A percentile compares a stretch with the other conserved stretches of the same genome.
These are phyloP conservation scores for Hawksworthiomyces lignivorus DNA, from an alignment of 2,329 filamentous ascomycete species.

Conservation along the genomic window DNA sequence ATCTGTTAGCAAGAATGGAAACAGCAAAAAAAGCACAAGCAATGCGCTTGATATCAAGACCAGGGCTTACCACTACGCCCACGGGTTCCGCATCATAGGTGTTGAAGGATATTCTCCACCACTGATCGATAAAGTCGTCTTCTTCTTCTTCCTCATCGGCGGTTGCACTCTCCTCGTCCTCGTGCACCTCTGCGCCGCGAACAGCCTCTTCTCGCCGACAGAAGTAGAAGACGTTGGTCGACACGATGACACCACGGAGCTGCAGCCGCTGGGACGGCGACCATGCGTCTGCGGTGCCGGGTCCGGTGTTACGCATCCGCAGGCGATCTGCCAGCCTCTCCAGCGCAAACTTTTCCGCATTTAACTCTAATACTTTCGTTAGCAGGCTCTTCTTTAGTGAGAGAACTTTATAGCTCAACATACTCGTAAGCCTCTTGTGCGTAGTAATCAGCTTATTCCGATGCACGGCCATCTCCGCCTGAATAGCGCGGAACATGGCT, in stretches of 20 bases:
- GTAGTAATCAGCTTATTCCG: slow-evolving; percentile 13
- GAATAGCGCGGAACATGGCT: slow-evolving; percentile 10
- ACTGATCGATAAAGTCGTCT: slow-evolving; percentile 25
- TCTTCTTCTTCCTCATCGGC: slow-evolving; percentile 43
- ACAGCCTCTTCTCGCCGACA: slow-evolving; percentile 17
- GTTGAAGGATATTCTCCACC: slow-evolving; percentile 22
- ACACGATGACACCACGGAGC: slow-evolving; percentile 23
- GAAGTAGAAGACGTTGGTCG: slow-evolving; percentile 21
- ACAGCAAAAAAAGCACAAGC: not conserved
- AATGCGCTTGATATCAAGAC: too few relatives aligned
- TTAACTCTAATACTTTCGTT: not conserved
- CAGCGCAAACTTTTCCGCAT: slow-evolving; percentile 9
- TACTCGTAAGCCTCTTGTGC: slow-evolving; percentile 9
- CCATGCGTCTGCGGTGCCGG: slow-evolving; percentile 17
- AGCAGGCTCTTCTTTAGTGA: not conserved
- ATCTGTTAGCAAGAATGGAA: not conserved
- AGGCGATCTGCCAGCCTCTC: slow-evolving; percentile 5
- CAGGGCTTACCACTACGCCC: slow-evolving; percentile 15
- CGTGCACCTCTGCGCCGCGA: too few relatives aligned
- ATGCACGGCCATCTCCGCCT: slow-evolving; percentile 15
- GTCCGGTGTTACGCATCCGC: slow-evolving; percentile 15
- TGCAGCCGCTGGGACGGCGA: slow-evolving; percentile 21
- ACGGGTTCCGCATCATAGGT: slow-evolving; percentile 13
- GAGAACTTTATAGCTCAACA: too few relatives aligned
- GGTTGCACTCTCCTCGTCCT: slow-evolving; percentile 10